Percentiles rank a stretch among this genome's conserved stretches.
phyloP scores from a whole-genome alignment of 768 basidiomycete species.

The Hericium alpestre region DNA sequence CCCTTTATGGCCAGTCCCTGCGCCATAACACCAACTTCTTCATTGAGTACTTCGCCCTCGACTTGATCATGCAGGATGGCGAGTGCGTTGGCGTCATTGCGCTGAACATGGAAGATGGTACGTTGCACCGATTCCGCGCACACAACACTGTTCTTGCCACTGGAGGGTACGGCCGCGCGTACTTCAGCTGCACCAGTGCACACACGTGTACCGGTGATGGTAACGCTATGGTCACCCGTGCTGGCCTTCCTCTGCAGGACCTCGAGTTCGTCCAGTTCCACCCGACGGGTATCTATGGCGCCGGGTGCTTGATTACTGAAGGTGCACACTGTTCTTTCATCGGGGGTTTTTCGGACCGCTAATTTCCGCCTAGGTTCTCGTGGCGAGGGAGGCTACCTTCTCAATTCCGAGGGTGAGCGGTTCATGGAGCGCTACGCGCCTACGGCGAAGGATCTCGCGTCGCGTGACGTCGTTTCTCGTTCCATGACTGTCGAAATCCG shows the following conservation, averaged over 20 bases:
- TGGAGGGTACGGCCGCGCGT: slow-evolving; percentile 94
- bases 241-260: slow-evolving; percentile 94
- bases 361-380: slow-evolving; percentile 62
- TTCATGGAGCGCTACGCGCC: slow-evolving; percentile 99
- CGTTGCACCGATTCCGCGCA: slow-evolving; percentile 93
- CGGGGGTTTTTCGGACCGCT: background rate
- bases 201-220: slow-evolving; percentile 99
- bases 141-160: slow-evolving; percentile 99
- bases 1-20: slow-evolving; percentile 97
- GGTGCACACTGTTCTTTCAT: slow-evolving; percentile 33
- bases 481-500: slow-evolving; percentile 99
- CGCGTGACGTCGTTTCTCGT: slow-evolving; percentile 97
- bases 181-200: slow-evolving; percentile 97
- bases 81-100: slow-evolving; percentile 99
- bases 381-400: slow-evolving; percentile 96
- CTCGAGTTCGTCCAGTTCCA: slow-evolving; percentile 99
- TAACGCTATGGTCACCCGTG: slow-evolving; percentile 96
- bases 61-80: slow-evolving; percentile 96
- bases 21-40: slow-evolving; percentile 99
- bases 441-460: slow-evolving; percentile 98
- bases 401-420: slow-evolving; percentile 97
- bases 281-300: slow-evolving; percentile 98
- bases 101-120: slow-evolving; percentile 99
- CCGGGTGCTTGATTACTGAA: slow-evolving; percentile 97
- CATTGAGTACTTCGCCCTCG: slow-evolving; percentile 99